Base-by-base conservation (phyloP, 257 asterid genomes). In the Leptodermis oblonga region DNA sequence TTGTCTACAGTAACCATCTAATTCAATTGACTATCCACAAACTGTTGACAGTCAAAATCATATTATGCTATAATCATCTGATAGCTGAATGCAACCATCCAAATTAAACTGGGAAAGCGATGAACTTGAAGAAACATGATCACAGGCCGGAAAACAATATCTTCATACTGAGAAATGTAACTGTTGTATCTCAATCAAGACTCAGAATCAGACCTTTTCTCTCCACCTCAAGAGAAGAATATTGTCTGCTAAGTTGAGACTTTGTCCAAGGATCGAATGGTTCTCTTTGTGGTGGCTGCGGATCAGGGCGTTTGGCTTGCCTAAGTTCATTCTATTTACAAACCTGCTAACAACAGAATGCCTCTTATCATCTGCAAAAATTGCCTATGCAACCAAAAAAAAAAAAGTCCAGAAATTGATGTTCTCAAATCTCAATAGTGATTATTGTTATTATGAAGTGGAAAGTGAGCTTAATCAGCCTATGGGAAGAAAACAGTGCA, bases 191-290 rank as follows among this genome's bases (percentile, higher is more conserved):
- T n/a, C n/a, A 18, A 28, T 85, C 75, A 83, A 67, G 70, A 69
- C 37, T 89, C 90, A 4, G 85, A 76, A 3, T 84, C 88, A 0
- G 80, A 66, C 74, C 56, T 68, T 78, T 82, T 92, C 76, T n/a
- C n/a, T 88, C 7, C 43, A 39, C 43, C 9, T 39, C 9, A 39
- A 39, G 43, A 39, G 43, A 39, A 39, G 43, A 4, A 39, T 39
- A 39, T 39, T 39, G 43, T 39, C 43, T 4, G 43, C 43, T 39
- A 10, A 39, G 43, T 39, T 39, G 4, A 39, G 43, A 39, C 43
- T 39, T 39, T 4, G 43, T 39, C 43, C 43, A 39, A 39, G 43
- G 43, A 39, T 39, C 43, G 7, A 39, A 4, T 4, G 43, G 43
- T 39, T 39, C 7, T 39, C 43, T 39, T 39, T 39, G 7, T 39